phyloP scores from a whole-genome alignment of 768 basidiomycete genomes.

The Lactarius indigo region DNA sequence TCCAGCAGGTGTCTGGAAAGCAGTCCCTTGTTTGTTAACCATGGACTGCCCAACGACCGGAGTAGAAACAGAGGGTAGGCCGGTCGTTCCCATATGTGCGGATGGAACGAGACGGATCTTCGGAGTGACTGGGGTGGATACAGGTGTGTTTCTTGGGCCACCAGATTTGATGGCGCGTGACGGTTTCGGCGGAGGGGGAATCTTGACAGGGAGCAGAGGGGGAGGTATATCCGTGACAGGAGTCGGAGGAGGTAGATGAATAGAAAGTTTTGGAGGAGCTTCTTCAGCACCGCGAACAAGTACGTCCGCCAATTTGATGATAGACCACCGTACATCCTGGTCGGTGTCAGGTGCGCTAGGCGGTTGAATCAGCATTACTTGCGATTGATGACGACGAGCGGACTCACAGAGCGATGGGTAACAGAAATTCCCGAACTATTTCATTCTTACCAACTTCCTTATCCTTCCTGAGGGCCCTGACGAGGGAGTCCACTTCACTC shows the following conservation, averaged over 20 bases:
- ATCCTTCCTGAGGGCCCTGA: slow-evolving; percentile 86
- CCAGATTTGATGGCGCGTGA: slow-evolving; percentile 35
- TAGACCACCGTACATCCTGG: slow-evolving; percentile 85
- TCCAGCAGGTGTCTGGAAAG: slow-evolving; percentile 1
- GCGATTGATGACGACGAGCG: neutral
- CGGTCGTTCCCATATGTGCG: slow-evolving; percentile 29
- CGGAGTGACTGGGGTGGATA: slow-evolving; percentile 37
- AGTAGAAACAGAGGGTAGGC: slow-evolving; percentile 32
- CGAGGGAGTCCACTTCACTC: slow-evolving; percentile 78
- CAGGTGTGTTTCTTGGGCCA: slow-evolving; percentile 34
- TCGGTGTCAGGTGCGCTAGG: slow-evolving; percentile 70
- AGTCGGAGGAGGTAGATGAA: slow-evolving; percentile 68
- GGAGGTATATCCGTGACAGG: slow-evolving; percentile 64
- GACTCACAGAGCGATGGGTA: slow-evolving; percentile 77
- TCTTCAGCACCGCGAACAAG: slow-evolving; percentile 82
- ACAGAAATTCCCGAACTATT: slow-evolving; percentile 70
- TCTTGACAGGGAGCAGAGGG: slow-evolving; percentile 51
- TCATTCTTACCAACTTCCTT: slow-evolving; percentile 80
- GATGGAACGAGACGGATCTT: slow-evolving; percentile 47
- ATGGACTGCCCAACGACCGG: neutral
- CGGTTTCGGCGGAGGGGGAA: slow-evolving; percentile 40
- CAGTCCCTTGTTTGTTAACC: slow-evolving; percentile 13
- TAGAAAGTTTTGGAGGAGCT: slow-evolving; percentile 78
- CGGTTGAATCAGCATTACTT: neutral
- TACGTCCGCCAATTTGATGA: slow-evolving; percentile 89